Percentiles rank a stretch among this genome's conserved stretches.
phyloP scores from a whole-genome alignment of 2,329 filamentous ascomycete species.

The Xylariales sp. region DNA sequence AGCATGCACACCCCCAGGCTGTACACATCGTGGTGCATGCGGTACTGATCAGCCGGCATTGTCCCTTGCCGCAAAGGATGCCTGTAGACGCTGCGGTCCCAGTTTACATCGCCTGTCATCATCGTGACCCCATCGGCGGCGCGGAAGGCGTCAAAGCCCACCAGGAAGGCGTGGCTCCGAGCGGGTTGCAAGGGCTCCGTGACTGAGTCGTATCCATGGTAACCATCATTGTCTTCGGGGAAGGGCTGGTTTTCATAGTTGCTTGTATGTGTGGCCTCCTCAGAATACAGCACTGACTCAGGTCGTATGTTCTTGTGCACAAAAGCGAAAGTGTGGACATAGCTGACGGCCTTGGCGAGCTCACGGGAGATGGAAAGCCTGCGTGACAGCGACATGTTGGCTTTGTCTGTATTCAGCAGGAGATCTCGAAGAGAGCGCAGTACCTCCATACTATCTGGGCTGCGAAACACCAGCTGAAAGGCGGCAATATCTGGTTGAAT shows the following conservation, averaged over 20 bases:
- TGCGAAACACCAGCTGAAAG: no score
- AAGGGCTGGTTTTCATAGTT: no score
- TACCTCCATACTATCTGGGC: no score
- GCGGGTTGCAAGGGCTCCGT: no score
- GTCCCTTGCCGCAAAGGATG: constrained; percentile 12
- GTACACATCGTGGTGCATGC: constrained; percentile 43
- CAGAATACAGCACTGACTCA: constrained; percentile 5
- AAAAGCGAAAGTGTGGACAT: constrained; percentile 8
- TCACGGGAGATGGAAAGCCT: neutral
- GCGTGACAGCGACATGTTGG: no score
- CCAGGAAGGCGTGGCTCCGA: neutral
- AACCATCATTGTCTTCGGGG: no score
- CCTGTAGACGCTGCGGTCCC: constrained; percentile 13
- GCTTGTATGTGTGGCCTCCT: neutral
- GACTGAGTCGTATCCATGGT: no score
- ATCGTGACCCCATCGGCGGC: constrained; percentile 8
- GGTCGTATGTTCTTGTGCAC: constrained; percentile 9
- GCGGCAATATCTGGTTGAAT: neutral
- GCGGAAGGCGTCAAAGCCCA: constrained; percentile 12
- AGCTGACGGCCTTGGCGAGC: constrained; percentile 3
- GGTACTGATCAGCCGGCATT: constrained; percentile 9
- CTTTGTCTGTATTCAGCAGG: no score
- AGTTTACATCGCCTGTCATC: constrained; percentile 8
- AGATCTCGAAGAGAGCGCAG: no score
- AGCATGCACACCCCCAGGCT: constrained; percentile 45